phyloP scores from a whole-genome alignment of 805 yeast species.

The Yarrowia deformans region DNA sequence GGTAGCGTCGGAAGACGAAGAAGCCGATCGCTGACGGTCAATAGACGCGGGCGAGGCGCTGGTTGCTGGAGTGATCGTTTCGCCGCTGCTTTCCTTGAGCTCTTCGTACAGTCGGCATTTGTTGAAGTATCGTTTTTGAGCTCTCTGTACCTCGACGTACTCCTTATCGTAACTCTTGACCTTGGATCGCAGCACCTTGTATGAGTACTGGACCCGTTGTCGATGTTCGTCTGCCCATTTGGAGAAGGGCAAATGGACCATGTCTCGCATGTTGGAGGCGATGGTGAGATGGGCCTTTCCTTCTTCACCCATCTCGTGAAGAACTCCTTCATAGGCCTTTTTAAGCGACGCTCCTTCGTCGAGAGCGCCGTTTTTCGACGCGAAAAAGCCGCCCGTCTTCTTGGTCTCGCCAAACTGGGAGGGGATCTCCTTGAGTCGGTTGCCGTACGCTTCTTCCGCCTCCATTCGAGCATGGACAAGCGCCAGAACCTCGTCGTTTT shows the following conservation, averaged over 20 bases:
- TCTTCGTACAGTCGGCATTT: constrained; percentile 79
- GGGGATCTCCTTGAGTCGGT: constrained; percentile 56
- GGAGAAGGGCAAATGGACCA: constrained; percentile 73
- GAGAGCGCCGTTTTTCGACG: constrained; percentile 43
- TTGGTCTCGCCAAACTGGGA: constrained; percentile 52
- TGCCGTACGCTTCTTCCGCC: constrained; percentile 71
- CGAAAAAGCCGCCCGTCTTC: constrained; percentile 53
- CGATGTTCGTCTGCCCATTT: constrained; percentile 79
- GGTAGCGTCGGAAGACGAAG: constrained; percentile 30
- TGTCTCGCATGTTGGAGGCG: constrained; percentile 63
- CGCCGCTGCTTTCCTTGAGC: constrained; percentile 21
- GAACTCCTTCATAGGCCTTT: constrained; percentile 65
- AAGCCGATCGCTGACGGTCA: constrained; percentile 23
- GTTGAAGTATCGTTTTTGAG: constrained; percentile 74
- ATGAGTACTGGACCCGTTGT: constrained; percentile 68
- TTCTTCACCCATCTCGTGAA: constrained; percentile 62
- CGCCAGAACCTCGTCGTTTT: constrained; percentile 71
- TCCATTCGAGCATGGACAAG: constrained; percentile 75
- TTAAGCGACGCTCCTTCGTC: constrained; percentile 73
- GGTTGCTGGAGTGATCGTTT: constrained; percentile 9
- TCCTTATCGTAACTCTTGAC: constrained; percentile 61
- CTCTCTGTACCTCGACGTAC: constrained; percentile 58
- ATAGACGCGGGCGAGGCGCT: constrained; percentile 9
- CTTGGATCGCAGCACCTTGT: constrained; percentile 59
- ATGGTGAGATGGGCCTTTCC: constrained; percentile 66